Percentiles rank a stretch among this genome's conserved stretches.
Conservation (phyloP, 306 rosid genomes). For the Notholithocarpus densiflorus region DNA sequence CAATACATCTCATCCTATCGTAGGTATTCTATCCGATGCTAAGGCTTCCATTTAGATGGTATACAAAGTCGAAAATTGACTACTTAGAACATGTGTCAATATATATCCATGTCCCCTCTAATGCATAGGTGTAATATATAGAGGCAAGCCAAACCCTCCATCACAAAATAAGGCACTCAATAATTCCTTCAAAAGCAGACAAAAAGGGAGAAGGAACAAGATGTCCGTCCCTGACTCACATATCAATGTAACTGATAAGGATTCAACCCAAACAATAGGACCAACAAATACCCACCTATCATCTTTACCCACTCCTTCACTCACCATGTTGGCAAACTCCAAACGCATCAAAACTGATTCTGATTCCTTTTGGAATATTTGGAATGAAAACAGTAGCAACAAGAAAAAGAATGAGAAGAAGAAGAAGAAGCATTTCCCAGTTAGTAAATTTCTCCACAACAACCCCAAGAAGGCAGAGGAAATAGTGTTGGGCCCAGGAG, state of each 20-base stretch:
- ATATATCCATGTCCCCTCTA: too few species aligned
- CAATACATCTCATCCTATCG: too few species aligned
- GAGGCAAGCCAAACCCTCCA: too few species aligned
- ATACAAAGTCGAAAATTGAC: too few species aligned
- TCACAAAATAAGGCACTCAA: not conserved
- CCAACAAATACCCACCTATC: not conserved
- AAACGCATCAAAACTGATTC: slow-evolving; percentile 13
- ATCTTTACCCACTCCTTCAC: not conserved
- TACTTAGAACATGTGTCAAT: too few species aligned
- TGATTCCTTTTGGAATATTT: slow-evolving; percentile 31
- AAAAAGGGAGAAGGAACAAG: not conserved
- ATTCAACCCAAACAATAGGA: not conserved
- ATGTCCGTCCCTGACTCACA: not conserved
- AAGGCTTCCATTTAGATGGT: too few species aligned
- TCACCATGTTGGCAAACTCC: not conserved
- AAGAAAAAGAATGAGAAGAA: not conserved
- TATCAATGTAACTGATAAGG: not conserved
- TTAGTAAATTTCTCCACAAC: slow-evolving; percentile 26
- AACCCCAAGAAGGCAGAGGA: slow-evolving; percentile 14
- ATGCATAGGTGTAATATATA: too few species aligned
- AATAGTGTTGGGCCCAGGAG: slow-evolving; percentile 40
- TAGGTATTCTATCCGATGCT: too few species aligned
- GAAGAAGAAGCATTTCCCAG: slow-evolving; percentile 16
- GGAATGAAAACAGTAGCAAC: slow-evolving; percentile 19
- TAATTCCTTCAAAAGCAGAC: not conserved